Percentiles rank a stretch among this genome's conserved stretches.
These are phyloP conservation scores for Physcomitrium patens DNA, from an alignment of 225 moss, liverwort and hornwort genomes.

Conservation along the genomic window DNA sequence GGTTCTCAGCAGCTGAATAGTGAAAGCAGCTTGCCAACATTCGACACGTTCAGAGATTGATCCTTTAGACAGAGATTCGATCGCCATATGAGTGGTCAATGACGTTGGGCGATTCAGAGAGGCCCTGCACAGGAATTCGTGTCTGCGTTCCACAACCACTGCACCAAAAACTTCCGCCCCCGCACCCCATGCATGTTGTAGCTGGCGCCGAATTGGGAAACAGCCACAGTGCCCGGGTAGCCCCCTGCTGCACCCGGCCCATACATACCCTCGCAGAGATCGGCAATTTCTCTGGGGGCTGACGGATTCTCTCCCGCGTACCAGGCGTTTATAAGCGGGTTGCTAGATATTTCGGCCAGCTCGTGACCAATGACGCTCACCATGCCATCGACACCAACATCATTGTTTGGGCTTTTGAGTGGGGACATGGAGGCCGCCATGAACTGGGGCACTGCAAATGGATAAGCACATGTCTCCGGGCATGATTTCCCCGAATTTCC, in stretches of 20 bases:
- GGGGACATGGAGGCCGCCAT: constrained; percentile 53
- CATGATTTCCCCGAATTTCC: constrained; percentile 60
- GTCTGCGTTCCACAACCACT: constrained; percentile 60
- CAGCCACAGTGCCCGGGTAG: constrained; percentile 41
- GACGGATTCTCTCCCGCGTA: constrained; percentile 60
- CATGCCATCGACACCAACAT: constrained; percentile 63
- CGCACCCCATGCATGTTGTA: constrained; percentile 60
- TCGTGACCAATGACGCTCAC: constrained; percentile 68
- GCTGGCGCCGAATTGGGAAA: constrained; percentile 54
- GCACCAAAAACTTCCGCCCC: constrained; percentile 61
- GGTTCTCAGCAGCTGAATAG: too few species aligned
- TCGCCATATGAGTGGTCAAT: too few species aligned
- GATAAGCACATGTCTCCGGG: constrained; percentile 57
- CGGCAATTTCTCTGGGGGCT: constrained; percentile 60
- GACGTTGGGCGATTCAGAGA: not conserved
- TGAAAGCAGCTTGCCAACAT: too few species aligned
- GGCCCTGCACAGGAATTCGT: constrained; percentile 59
- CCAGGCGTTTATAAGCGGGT: constrained; percentile 64
- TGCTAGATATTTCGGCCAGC: constrained; percentile 59
- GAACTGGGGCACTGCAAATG: constrained; percentile 52
- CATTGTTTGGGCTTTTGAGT: constrained; percentile 53
- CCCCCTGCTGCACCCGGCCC: constrained; percentile 52
- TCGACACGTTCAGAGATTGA: too few species aligned
- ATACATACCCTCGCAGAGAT: constrained; percentile 66
- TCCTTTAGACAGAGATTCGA: too few species aligned